A percentile compares a stretch with the other conserved stretches of the same genome.
Conservation (phyloP, 805 yeast genomes). For the Cephaloascus albidus region DNA sequence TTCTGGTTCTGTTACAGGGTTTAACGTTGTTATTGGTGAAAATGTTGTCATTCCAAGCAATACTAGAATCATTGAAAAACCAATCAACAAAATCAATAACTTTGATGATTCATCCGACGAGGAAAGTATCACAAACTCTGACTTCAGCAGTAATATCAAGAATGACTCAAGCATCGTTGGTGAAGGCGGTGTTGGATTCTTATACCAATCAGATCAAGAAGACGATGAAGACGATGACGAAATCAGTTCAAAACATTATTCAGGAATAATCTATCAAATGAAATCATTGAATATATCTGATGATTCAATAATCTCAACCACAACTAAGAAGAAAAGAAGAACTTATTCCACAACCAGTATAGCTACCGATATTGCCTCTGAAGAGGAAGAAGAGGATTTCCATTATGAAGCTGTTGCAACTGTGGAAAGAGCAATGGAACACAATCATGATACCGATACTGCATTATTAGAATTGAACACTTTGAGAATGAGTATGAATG, state of each 20-base stretch:
- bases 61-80: conserved; percentile 42
- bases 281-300: conserved; percentile 44
- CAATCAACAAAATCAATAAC: conserved; percentile 22
- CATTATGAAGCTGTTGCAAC: conserved; percentile 88
- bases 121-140: neutral
- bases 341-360: conserved; percentile 24
- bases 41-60: conserved; percentile 37
- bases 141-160: too few relatives aligned
- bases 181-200: conserved; percentile 38
- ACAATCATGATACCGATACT: conserved; percentile 88
- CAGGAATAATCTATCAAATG: conserved; percentile 37
- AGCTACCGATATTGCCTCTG: conserved; percentile 36
- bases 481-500: conserved; percentile 95
- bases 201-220: conserved; percentile 39
- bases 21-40: conserved; percentile 56
- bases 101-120: conserved; percentile 20
- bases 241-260: conserved; percentile 17
- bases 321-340: conserved; percentile 36
- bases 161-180: conserved; percentile 24
- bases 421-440: conserved; percentile 82
- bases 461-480: conserved; percentile 91
- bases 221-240: conserved; percentile 32
- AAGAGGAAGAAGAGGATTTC: conserved; percentile 63
- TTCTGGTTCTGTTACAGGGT: conserved; percentile 77
- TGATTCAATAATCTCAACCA: conserved; percentile 45